These are phyloP conservation scores for Turritis glabra DNA, from an alignment of 345 rosid genomes.

Conservation along the genomic window DNA sequence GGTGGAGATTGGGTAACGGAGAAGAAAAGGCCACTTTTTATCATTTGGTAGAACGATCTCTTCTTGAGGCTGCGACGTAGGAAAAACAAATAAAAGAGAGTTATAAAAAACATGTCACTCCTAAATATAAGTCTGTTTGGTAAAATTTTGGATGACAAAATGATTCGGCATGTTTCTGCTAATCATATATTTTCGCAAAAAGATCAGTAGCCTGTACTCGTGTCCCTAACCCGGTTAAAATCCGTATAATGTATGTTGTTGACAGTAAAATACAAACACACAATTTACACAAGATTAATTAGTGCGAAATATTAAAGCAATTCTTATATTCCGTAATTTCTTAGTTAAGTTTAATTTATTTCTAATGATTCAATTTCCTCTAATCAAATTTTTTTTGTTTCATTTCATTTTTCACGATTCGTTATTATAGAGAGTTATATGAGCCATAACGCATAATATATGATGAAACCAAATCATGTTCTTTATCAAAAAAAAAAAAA, in stretches of 20 bases:
- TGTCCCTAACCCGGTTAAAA: too few species aligned
- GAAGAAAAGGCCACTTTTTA: constrained; percentile 80
- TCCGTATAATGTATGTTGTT: too few species aligned
- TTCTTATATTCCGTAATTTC: too few species aligned
- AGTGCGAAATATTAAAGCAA: too few species aligned
- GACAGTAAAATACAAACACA: too few species aligned
- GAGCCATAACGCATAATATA: not conserved
- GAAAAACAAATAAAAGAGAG: not conserved
- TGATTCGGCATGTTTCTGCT: not conserved
- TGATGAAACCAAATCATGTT: not conserved
- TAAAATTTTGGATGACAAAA: not conserved
- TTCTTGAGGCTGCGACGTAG: constrained; percentile 59
- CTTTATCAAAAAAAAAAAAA: too few species aligned
- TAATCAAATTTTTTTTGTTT: too few species aligned
- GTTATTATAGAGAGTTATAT: too few species aligned
- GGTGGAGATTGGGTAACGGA: constrained; percentile 68
- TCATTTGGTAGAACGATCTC: constrained; percentile 69
- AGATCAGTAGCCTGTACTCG: too few species aligned
- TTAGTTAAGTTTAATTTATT: too few species aligned
- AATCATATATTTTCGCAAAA: not conserved
- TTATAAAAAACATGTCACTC: constrained; percentile 3
- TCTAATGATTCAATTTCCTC: too few species aligned
- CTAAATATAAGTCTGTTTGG: not conserved
- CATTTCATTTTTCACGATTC: too few species aligned
- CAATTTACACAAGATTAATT: not conserved